These are phyloP conservation scores for Fragosphaeria purpurea DNA, from an alignment of 2,329 filamentous ascomycete species.

Conservation along the genomic window DNA sequence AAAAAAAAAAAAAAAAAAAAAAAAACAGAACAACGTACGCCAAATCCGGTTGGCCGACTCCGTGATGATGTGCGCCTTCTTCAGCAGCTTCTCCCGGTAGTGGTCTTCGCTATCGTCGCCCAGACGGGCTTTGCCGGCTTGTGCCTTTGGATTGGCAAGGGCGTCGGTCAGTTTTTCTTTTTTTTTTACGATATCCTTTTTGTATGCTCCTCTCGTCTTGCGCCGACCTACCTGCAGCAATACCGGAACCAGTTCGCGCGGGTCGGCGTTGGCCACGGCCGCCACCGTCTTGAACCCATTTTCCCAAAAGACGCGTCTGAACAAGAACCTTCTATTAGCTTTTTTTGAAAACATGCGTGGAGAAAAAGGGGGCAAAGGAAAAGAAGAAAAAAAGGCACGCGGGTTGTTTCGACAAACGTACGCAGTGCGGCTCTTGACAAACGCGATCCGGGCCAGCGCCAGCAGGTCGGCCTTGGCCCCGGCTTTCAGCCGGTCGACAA, in stretches of 20 bases:
- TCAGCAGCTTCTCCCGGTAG: conserved; percentile 3
- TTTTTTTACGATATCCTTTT: too few species aligned
- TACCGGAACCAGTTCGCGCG: conserved; percentile 58
- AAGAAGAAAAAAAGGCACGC: not conserved
- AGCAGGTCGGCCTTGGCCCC: conserved; percentile 63
- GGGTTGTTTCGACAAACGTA: conserved; percentile 20
- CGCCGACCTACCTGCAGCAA: conserved; percentile 37
- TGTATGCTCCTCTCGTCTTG: too few species aligned
- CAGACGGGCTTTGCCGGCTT: conserved; percentile 53
- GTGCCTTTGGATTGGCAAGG: conserved; percentile 27
- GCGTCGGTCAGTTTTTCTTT: conserved; percentile 10
- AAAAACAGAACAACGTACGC: conserved; percentile 38
- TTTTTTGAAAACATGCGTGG: too few species aligned
- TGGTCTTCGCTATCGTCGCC: conserved; percentile 3
- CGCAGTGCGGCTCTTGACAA: conserved; percentile 68
- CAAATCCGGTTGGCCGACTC: conserved; percentile 60
- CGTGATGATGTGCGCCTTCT: conserved; percentile 58
- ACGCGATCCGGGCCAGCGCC: conserved; percentile 60
- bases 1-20: not conserved
- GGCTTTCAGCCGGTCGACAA: conserved; percentile 61
- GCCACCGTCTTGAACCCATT: conserved; percentile 63
- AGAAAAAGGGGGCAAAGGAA: too few species aligned
- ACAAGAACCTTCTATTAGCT: conserved; percentile 3
- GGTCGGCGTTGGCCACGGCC: conserved; percentile 57
- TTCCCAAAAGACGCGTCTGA: conserved; percentile 56